Conservation (phyloP, 495 filamentous ascomycete species). For the Pseudotulostoma volvatum region DNA sequence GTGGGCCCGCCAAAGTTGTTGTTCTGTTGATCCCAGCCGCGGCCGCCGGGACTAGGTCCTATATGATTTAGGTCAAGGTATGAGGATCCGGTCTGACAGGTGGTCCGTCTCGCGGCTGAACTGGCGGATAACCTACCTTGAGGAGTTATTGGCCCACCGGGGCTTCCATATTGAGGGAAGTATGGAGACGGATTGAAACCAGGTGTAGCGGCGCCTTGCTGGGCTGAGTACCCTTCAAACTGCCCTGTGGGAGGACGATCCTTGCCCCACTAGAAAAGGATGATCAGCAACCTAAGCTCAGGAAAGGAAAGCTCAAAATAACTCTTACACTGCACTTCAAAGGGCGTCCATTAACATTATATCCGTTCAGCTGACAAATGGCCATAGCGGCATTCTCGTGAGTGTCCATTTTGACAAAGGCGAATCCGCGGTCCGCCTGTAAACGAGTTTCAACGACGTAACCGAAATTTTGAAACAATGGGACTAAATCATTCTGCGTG, state of each 20-base stretch:
- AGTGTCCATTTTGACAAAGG: constrained; percentile 98
- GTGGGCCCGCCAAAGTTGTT: constrained; percentile 39
- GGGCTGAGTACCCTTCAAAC: constrained; percentile 69
- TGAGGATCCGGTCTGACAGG: too few species aligned
- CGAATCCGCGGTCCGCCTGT: constrained; percentile 94
- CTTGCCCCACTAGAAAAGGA: constrained; percentile 79
- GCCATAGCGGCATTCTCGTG: constrained; percentile 98
- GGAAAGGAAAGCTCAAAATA: constrained; percentile 2
- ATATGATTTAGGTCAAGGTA: constrained; percentile 14
- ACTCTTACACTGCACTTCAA: constrained; percentile 88
- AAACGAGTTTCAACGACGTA: constrained; percentile 95
- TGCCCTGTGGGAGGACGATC: constrained; percentile 84
- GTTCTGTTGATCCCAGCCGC: constrained; percentile 47
- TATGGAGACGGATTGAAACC: constrained; percentile 58
- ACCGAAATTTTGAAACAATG: constrained; percentile 95
- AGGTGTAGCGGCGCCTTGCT: constrained; percentile 32
- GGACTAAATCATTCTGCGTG: constrained; percentile 84
- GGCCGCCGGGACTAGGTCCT: constrained; percentile 44
- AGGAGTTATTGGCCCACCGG: constrained; percentile 59
- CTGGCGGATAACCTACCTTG: constrained; percentile 32
- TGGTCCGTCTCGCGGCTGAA: too few species aligned
- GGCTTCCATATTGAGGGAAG: constrained; percentile 77
- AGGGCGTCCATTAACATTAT: constrained; percentile 93
- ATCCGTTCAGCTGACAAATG: constrained; percentile 92
- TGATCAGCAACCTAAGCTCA: constrained; percentile 19